Base-by-base conservation (phyloP, 2,329 filamentous ascomycete genomes). In the Xylariaceae sp. region DNA sequence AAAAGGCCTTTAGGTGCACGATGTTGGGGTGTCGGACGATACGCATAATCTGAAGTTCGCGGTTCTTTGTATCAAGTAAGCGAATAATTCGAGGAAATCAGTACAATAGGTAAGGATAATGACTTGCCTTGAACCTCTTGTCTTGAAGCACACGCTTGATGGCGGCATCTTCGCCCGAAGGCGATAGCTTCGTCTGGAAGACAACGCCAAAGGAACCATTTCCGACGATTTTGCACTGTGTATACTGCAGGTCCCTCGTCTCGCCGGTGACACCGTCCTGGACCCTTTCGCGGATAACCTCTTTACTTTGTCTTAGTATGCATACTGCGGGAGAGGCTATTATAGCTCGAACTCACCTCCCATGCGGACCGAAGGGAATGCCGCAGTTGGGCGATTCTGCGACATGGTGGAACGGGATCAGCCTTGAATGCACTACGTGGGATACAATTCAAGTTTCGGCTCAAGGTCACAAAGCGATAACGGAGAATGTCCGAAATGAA, bases 21-120 rank as follows among this genome's bases (percentile, higher is more conserved):
- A 99, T 97, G 78, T 99, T 99, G 58, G 94, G 94, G 76, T 99
- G 94, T 73, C 93, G 88, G 71, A 99, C 94, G 73, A 99, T 99
- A 73, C 94, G 89, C 94, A 99, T 99, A 74, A 99, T 99, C 76
- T 99, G 94, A 68, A 99, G 84, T 76, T 99, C 94, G 77, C 94
- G 92, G 75, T 99, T 99, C 94, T 99, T 74, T 8, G 34, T 9
- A 53, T 53, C n/a, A 48, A 2, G 17, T 69, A 56, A 70, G 65
- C 56, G 52, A 56, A 61, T 30, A 37, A 57, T 51, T 48, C 52
- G 18, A 18, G 4, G 44, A 51, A 35, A 23, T 52, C 55, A 45
- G 23, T 30, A 18, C 30, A 15, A 44, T 9, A 11, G 52, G 18
- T 50, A 50, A 55, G 8, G 18, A 18, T 37, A 9, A 44, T 47